A percentile compares a stretch with the other conserved stretches of the same genome.
phyloP scores from a whole-genome alignment of 108 stramenopile genomes.

The Discostella stelligeroides region DNA sequence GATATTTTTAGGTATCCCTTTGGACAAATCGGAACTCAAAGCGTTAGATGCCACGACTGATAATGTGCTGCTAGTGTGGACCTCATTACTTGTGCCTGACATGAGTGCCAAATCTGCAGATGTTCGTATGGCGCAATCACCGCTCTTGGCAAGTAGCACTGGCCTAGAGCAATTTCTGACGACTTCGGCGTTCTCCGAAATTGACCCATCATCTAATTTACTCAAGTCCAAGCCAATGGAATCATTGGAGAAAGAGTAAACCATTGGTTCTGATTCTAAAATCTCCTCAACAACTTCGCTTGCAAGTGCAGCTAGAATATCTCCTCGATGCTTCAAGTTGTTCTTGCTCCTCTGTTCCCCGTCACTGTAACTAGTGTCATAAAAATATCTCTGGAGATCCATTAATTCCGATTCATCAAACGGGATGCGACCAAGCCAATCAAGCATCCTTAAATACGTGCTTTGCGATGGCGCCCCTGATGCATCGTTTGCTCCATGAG shows the following conservation, averaged over 20 bases:
- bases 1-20: constrained; percentile 4
- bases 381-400: constrained; percentile 82
- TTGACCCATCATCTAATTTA: constrained; percentile 23
- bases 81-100: constrained; percentile 26
- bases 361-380: constrained; percentile 67
- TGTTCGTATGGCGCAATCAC: constrained; percentile 34
- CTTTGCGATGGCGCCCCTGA: constrained; percentile 80
- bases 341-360: constrained; percentile 75
- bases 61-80: constrained; percentile 16
- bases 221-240: constrained; percentile 75
- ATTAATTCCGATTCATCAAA: constrained; percentile 89
- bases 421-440: constrained; percentile 85
- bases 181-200: background rate
- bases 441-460: constrained; percentile 82
- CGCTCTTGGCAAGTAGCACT: background rate
- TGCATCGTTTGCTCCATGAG: constrained; percentile 63
- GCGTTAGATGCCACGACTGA: constrained; percentile 6
- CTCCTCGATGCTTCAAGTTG: constrained; percentile 81
- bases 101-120: constrained; percentile 18
- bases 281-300: constrained; percentile 84
- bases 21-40: background rate
- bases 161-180: background rate
- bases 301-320: constrained; percentile 81
- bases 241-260: constrained; percentile 37
- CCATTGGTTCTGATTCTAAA: constrained; percentile 61